A percentile compares a stretch with the other conserved stretches of the same genome.
Conservation (phyloP, 495 filamentous ascomycete species). For the Hypoxylon perforatum region DNA sequence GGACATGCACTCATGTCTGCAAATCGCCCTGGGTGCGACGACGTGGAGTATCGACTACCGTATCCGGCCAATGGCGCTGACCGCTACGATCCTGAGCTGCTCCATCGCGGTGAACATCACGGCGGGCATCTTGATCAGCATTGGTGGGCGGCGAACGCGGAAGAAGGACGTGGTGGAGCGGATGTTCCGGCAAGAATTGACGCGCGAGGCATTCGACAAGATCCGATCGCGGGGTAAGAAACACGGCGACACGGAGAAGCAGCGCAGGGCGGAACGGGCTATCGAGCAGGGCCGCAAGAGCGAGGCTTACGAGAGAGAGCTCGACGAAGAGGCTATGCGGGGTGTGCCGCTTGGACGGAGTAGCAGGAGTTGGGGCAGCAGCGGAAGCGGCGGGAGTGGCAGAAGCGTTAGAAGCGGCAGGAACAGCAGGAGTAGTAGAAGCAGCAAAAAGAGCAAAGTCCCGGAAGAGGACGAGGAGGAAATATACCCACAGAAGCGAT, state of each 20-base stretch:
- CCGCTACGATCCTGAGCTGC: slow-evolving; percentile 80
- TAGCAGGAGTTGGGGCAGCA: no score
- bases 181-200: slow-evolving; percentile 77
- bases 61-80: slow-evolving; percentile 72
- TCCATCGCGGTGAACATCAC: slow-evolving; percentile 78
- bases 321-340: slow-evolving; percentile 25
- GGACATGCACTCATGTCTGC: slow-evolving; percentile 77
- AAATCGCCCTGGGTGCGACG: slow-evolving; percentile 77
- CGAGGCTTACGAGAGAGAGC: slow-evolving; percentile 38
- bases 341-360: slow-evolving; percentile 16
- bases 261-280: slow-evolving; percentile 47
- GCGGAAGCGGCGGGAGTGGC: background rate
- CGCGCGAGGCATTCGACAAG: slow-evolving; percentile 76
- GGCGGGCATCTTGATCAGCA: slow-evolving; percentile 75
- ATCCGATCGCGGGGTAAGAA: slow-evolving; percentile 62
- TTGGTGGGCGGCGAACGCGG: slow-evolving; percentile 76
- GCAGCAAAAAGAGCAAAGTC: background rate
- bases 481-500: slow-evolving; percentile 27
- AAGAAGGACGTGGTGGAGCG: slow-evolving; percentile 86
- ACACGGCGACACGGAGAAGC: slow-evolving; percentile 65
- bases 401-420: no score
- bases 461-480: slow-evolving; percentile 10
- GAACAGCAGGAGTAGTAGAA: background rate
- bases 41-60: slow-evolving; percentile 78
- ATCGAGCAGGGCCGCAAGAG: slow-evolving; percentile 43